phyloP scores from a whole-genome alignment of 495 filamentous ascomycete species.

The Tuber aestivum region DNA sequence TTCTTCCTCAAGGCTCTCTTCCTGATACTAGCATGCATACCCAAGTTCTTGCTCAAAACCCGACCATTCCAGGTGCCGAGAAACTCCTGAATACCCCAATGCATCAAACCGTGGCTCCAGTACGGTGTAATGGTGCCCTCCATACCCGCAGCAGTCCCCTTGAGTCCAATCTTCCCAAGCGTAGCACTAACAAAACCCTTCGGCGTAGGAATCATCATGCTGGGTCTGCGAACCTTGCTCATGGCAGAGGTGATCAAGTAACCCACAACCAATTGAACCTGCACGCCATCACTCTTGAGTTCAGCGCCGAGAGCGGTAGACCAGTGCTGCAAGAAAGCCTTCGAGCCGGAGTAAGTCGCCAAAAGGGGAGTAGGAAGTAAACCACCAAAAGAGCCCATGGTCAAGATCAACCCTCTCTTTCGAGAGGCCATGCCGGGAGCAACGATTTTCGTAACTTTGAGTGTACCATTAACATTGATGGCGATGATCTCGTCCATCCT shows the following conservation, averaged over 20 bases:
- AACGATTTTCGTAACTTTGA: constrained; percentile 76
- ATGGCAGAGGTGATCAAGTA: constrained; percentile 93
- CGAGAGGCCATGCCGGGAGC: constrained; percentile 77
- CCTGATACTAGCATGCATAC: constrained; percentile 80
- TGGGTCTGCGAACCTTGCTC: constrained; percentile 83
- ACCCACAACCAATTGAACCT: constrained; percentile 77
- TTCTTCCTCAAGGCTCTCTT: constrained; percentile 83
- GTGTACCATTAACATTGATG: constrained; percentile 85
- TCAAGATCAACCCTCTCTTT: constrained; percentile 81
- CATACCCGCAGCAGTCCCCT: constrained; percentile 65
- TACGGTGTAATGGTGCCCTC: constrained; percentile 82
- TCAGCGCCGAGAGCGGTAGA: constrained; percentile 79
- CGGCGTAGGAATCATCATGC: constrained; percentile 69
- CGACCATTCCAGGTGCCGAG: constrained; percentile 59
- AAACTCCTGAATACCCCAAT: constrained; percentile 71
- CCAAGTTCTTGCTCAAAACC: constrained; percentile 61
- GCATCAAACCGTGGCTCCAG: constrained; percentile 84
- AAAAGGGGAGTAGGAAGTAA: constrained; percentile 84
- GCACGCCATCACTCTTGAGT: constrained; percentile 68
- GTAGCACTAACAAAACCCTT: constrained; percentile 72
- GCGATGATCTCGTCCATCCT: constrained; percentile 83
- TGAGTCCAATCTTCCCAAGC: constrained; percentile 73
- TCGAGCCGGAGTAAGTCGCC: constrained; percentile 94
- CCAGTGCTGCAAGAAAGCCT: constrained; percentile 98
- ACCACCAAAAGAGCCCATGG: constrained; percentile 94